These are phyloP conservation scores for Bidens hawaiensis DNA, from an alignment of 140 eudicot species.

Conservation along the genomic window DNA sequence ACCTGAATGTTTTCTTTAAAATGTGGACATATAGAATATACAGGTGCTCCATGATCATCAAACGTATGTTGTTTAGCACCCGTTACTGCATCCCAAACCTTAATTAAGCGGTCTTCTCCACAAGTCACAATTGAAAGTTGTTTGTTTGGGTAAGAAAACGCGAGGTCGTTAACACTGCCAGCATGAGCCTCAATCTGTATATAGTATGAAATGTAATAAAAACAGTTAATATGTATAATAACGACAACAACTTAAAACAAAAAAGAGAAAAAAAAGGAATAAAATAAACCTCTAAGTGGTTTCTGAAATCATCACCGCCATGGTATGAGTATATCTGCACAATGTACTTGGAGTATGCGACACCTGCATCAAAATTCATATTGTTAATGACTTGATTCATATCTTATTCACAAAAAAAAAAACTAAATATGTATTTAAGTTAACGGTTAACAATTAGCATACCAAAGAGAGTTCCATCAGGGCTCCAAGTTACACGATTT, in stretches of 20 bases:
- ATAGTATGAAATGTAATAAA: not conserved
- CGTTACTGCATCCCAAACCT: conserved; percentile 62
- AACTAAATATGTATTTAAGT: not conserved
- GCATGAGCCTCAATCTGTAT: conserved; percentile 59
- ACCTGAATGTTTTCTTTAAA: conserved; percentile 60
- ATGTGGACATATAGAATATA: conserved; percentile 66
- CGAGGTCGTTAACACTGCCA: conserved; percentile 60
- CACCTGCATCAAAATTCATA: conserved; percentile 31
- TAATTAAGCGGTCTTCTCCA: conserved; percentile 58
- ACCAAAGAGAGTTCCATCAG: conserved; percentile 63
- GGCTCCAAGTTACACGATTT: conserved; percentile 60
- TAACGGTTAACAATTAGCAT: conserved; percentile 9
- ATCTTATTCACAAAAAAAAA: not conserved
- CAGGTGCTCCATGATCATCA: conserved; percentile 79
- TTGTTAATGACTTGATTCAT: not conserved
- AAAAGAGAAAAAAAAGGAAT: not conserved
- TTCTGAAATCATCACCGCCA: conserved; percentile 49
- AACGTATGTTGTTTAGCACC: conserved; percentile 55
- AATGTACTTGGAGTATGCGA: conserved; percentile 56
- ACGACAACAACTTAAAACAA: not conserved
- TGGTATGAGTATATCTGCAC: conserved; percentile 57
- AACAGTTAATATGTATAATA: not conserved
- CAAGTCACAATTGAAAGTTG: conserved; percentile 59
- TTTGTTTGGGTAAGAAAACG: conserved; percentile 59
- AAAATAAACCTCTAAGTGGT: conserved; percentile 57